Conservation (phyloP, 2,329 filamentous ascomycete genomes). For the Neoscytalidium dimidiatum region DNA sequence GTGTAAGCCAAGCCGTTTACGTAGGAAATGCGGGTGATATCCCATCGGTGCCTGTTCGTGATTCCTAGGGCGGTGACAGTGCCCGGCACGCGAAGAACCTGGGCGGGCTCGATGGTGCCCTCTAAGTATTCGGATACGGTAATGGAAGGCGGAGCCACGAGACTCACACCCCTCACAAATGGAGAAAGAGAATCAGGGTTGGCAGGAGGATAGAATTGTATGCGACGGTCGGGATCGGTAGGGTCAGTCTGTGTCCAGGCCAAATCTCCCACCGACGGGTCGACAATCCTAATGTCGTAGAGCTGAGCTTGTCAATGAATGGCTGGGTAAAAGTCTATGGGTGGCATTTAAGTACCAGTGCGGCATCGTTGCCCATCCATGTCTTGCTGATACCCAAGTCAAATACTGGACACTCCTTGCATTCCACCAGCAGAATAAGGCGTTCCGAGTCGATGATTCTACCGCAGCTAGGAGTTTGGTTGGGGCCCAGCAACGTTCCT, state of each 20-base stretch:
- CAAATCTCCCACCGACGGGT: not conserved
- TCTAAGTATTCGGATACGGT: conserved; percentile 4
- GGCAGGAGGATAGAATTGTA: not conserved
- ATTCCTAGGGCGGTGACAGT: not conserved
- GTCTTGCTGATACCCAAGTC: not conserved
- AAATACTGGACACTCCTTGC: not conserved
- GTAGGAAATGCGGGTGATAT: conserved; percentile 8
- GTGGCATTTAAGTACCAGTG: not conserved
- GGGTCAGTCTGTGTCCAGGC: not conserved
- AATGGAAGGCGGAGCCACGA: not conserved
- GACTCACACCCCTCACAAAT: not conserved
- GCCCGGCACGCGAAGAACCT: not conserved
- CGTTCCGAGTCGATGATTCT: not conserved
- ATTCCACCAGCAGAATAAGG: not conserved
- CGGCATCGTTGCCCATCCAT: not conserved
- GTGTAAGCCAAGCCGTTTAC: conserved; percentile 6
- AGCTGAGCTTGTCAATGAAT: not conserved
- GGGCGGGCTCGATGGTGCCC: not conserved
- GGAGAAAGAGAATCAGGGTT: not conserved
- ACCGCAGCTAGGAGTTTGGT: not conserved
- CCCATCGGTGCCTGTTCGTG: not conserved
- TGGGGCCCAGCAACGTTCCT: not conserved
- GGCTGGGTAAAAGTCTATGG: not conserved
- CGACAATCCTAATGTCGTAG: not conserved
- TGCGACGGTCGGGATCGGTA: not conserved